Conservation (phyloP, 805 yeast genomes). For the Candida verbasci region DNA sequence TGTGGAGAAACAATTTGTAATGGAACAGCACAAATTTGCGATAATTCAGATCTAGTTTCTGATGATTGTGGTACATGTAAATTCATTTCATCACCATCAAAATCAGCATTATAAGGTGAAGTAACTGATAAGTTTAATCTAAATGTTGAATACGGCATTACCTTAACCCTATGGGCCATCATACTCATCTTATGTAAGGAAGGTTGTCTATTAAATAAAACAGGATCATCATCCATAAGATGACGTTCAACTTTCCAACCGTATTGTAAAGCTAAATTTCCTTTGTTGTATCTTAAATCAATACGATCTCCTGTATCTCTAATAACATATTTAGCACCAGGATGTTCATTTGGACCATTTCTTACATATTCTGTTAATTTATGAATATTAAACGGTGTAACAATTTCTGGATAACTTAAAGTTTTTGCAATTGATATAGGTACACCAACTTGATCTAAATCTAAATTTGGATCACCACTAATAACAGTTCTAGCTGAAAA, state of each 20-base stretch:
- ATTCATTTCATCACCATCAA: slow-evolving; percentile 99
- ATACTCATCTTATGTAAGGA: slow-evolving; percentile 98
- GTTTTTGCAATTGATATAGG: slow-evolving; percentile 96
- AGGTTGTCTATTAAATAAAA: slow-evolving; percentile 97
- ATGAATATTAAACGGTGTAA: slow-evolving; percentile 95
- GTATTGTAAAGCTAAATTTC: slow-evolving; percentile 94
- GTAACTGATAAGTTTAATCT: slow-evolving; percentile 95
- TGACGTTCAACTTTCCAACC: slow-evolving; percentile 99
- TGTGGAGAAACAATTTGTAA: slow-evolving; percentile 97
- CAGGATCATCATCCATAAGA: slow-evolving; percentile 96
- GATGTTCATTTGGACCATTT: slow-evolving; percentile 98
- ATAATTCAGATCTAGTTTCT: slow-evolving; percentile 94
- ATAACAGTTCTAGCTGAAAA: slow-evolving; percentile 98
- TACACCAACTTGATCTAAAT: slow-evolving; percentile 97
- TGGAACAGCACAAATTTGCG: slow-evolving; percentile 95
- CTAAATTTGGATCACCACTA: slow-evolving; percentile 98
- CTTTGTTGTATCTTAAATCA: slow-evolving; percentile 94
- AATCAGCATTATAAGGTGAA: slow-evolving; percentile 99
- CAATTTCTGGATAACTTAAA: slow-evolving; percentile 93
- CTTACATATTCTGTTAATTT: slow-evolving; percentile 88
- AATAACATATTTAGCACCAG: slow-evolving; percentile 98
- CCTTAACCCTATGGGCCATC: slow-evolving; percentile 99
- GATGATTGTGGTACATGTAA: slow-evolving; percentile 98
- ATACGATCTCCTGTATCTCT: slow-evolving; percentile 99
- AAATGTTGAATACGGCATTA: slow-evolving; percentile 98